Percentiles rank a stretch among this genome's conserved stretches.
Evolutionary conservation across 306 rosid genomes (phyloP).

Genomic region (Gillenia trifoliata): DNA sequence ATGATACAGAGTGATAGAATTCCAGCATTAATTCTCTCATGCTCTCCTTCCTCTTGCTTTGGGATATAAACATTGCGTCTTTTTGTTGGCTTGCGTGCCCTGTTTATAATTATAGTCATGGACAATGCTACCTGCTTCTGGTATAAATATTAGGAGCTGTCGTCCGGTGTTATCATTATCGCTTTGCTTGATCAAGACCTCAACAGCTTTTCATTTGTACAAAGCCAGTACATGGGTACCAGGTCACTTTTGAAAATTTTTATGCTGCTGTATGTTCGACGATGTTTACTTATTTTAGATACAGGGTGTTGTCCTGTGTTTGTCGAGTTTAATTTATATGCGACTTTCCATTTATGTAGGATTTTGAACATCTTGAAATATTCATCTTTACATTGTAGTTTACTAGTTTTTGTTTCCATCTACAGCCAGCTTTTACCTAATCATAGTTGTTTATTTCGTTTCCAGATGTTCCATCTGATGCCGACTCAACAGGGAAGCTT

Average conservation of each 20-base stretch:
- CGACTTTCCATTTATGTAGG: neutral
- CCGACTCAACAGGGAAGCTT: conserved; percentile 90
- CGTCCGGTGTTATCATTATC: neutral
- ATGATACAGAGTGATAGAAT: neutral
- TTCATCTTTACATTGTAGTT: neutral
- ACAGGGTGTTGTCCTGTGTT: neutral
- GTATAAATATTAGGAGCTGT: neutral
- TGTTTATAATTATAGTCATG: neutral
- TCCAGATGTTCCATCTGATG: conserved; percentile 97
- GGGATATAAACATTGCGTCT: neutral
- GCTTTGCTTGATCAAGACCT: neutral
- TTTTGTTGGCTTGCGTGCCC: neutral
- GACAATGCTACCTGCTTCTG: neutral
- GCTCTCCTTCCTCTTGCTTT: neutral
- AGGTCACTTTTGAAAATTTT: no score
- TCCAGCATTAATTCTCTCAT: neutral
- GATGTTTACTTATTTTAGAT: neutral
- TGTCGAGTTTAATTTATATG: neutral
- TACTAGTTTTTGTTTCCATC: neutral
- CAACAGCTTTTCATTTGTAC: neutral
- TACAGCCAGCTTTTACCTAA: neutral
- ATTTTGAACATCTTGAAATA: neutral
- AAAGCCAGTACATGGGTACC: neutral
- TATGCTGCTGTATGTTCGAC: no score
- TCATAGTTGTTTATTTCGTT: conserved; percentile 13